Percentiles rank a stretch among this genome's conserved stretches.
These are phyloP conservation scores for Zymoseptoria ardabiliae DNA, from an alignment of 2,329 filamentous ascomycete genomes.

Conservation along the genomic window DNA sequence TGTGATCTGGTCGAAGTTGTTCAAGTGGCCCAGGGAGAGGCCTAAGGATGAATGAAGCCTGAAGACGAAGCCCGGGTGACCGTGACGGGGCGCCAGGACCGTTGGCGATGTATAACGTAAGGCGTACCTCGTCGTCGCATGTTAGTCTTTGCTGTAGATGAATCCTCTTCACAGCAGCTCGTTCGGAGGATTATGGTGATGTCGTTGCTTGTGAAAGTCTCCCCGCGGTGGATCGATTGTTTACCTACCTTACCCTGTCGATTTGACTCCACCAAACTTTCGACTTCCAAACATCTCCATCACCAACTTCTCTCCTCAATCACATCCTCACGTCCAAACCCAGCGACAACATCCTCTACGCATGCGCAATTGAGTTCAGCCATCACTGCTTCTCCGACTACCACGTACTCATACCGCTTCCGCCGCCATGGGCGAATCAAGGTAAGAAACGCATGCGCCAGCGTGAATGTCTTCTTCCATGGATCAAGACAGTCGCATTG, in stretches of 20 bases:
- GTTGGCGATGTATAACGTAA: no score
- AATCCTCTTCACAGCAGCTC: not conserved
- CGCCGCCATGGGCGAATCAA: constrained; percentile 22
- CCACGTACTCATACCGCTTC: not conserved
- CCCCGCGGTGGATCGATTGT: not conserved
- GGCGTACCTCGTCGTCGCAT: no score
- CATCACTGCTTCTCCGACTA: not conserved
- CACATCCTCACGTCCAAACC: not conserved
- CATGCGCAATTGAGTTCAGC: not conserved
- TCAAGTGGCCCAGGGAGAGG: no score
- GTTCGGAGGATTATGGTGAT: not conserved
- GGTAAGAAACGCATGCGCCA: constrained; percentile 7
- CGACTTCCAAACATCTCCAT: not conserved
- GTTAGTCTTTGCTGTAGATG: no score
- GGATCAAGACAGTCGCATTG: not conserved
- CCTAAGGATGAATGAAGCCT: no score
- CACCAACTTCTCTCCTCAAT: not conserved
- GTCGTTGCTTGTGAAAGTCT: not conserved
- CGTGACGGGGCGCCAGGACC: no score
- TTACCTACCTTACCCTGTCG: not conserved
- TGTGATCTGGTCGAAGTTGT: no score
- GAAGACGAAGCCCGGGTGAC: no score
- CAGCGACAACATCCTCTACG: not conserved
- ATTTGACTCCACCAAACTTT: not conserved
- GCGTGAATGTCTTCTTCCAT: not conserved